Conservation (phyloP, 768 basidiomycete species). For the Suillus hirtellus region DNA sequence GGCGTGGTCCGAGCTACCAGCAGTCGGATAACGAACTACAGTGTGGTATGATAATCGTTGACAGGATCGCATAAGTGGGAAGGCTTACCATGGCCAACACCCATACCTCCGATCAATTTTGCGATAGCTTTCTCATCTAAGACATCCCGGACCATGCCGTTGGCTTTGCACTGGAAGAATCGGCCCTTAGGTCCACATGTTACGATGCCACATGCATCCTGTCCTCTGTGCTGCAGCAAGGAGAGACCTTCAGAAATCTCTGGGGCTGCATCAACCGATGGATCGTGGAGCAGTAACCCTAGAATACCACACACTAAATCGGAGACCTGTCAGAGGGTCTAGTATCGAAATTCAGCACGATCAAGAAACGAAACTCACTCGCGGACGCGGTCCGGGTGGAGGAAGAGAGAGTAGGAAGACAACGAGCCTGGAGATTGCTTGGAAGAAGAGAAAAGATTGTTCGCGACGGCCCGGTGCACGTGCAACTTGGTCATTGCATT, state of each 20-base stretch:
- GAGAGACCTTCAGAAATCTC: slow-evolving; percentile 97
- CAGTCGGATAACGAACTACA: slow-evolving; percentile 94
- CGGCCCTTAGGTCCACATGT: slow-evolving; percentile 94
- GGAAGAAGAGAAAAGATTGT: not conserved
- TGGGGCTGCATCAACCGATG: slow-evolving; percentile 68
- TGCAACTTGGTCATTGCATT: not conserved
- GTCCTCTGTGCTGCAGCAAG: slow-evolving; percentile 92
- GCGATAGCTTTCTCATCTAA: slow-evolving; percentile 80
- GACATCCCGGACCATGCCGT: slow-evolving; percentile 98
- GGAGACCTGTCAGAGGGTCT: slow-evolving; percentile 6
- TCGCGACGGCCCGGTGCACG: not conserved
- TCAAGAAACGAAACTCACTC: slow-evolving; percentile 28
- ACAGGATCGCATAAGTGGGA: not conserved
- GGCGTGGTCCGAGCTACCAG: slow-evolving; percentile 93
- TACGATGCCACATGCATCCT: slow-evolving; percentile 97
- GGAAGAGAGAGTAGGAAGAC: not conserved
- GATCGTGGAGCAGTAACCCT: slow-evolving; percentile 82
- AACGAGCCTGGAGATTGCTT: not conserved
- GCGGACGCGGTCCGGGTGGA: slow-evolving; percentile 10
- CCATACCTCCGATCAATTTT: slow-evolving; percentile 90
- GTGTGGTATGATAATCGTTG: not conserved
- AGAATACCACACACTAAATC: slow-evolving; percentile 86
- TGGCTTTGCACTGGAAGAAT: slow-evolving; percentile 97
- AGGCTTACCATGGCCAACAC: slow-evolving; percentile 88
- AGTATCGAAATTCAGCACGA: slow-evolving; percentile 11